A percentile compares a stretch with the other conserved stretches of the same genome.
Evolutionary conservation across 495 filamentous ascomycete genomes (phyloP).

Genomic region (Aspergillus nanangensis): DNA sequence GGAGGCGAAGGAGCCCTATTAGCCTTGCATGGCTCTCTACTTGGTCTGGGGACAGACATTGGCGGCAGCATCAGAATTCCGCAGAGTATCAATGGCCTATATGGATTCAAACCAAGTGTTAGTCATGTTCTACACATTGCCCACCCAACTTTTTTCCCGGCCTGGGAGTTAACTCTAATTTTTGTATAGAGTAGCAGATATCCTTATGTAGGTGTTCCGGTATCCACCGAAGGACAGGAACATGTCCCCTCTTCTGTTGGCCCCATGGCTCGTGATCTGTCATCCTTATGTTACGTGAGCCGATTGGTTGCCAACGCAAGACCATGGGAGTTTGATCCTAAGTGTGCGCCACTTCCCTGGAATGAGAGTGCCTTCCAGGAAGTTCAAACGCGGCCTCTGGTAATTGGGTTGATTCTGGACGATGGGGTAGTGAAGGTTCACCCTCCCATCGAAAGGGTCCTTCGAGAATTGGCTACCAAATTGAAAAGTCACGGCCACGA

Average conservation of each 20-base stretch:
- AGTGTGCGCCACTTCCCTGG: conserved; percentile 44
- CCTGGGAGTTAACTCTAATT: neutral
- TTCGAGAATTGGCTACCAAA: conserved; percentile 29
- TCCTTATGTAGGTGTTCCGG: conserved; percentile 43
- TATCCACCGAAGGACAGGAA: conserved; percentile 50
- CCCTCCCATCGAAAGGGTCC: conserved; percentile 41
- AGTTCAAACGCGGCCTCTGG: conserved; percentile 35
- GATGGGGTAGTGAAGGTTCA: conserved; percentile 48
- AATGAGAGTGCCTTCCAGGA: conserved; percentile 33
- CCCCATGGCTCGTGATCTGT: conserved; percentile 44
- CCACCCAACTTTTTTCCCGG: neutral
- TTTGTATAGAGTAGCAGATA: conserved; percentile 34
- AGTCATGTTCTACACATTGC: conserved; percentile 13
- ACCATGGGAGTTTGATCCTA: conserved; percentile 45
- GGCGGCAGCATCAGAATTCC: conserved; percentile 60
- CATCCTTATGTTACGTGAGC: conserved; percentile 34
- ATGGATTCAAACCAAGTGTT: conserved; percentile 52
- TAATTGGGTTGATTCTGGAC: conserved; percentile 44
- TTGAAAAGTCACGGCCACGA: conserved; percentile 43
- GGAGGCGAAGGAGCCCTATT: conserved; percentile 63
- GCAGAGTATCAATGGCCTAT: conserved; percentile 47
- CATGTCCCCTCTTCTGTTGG: conserved; percentile 49
- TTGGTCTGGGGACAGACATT: conserved; percentile 63
- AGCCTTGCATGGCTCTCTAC: conserved; percentile 53
- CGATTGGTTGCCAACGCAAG: conserved; percentile 31